Evolutionary conservation across 2,329 filamentous ascomycete genomes (phyloP), one percentile per base, ranked within the genome.

Genomic region (Beauveria pseudobassiana): DNA sequence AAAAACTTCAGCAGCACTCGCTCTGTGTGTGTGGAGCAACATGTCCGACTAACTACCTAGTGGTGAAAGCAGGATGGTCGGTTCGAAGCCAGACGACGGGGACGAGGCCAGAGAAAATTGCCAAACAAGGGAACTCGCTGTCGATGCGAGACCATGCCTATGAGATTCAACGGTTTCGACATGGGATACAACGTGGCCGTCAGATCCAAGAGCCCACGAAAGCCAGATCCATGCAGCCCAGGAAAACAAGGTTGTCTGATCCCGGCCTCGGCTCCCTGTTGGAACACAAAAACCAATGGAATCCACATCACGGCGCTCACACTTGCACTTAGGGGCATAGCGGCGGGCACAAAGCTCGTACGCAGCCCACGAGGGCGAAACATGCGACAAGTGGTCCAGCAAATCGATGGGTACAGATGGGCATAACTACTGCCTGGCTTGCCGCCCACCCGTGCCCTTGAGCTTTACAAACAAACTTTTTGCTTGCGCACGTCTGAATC

Each of bases 241-340:
- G 24, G 46, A 59, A 59, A 38, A 59, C 38, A 59, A 53, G n/a
- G 56, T 40, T 38, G 46, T 45, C 57, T 53, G 49, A 49, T 53
- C 57, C 12, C 57, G 56, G 57, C 49, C 40, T 60, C 57, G 40
- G 57, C 57, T 46, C n/a, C 56, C 28, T 45, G 57, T 42, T 60
- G 49, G 48, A 52, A 62, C 43, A 55, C 40, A 62, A 28, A 62
- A 57, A 51, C 54, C 56, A 53, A 40, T 59, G 43, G 56, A 59
- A 60, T 28, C 62, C 62, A 63, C 56, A 63, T 63, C 51, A 53
- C 52, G 61, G 64, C 77, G 77, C 74, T 72, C 76, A 72, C 72
- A 82, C 79, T 78, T 82, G 80, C 80, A 80, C 80, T 82, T 82
- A 82, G 78, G 78, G 80, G 80, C 78, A 78, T 82, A 82, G 80